Base-by-base conservation (phyloP, 78 protist genomes). In the Dictyostelium brefeldianum region DNA sequence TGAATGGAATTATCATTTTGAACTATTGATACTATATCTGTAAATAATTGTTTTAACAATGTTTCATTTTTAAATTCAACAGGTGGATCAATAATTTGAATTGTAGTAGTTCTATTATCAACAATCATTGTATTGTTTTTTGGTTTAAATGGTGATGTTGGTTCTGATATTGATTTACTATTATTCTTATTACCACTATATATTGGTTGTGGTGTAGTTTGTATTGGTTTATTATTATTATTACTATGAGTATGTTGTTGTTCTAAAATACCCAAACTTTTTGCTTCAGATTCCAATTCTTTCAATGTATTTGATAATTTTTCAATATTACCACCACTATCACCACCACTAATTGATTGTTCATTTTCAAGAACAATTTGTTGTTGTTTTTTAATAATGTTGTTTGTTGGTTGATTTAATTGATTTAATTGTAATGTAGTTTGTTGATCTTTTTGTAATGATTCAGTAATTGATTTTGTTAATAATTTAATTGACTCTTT, bases 21-120 rank as follows among this genome's bases (percentile, higher is more conserved):
- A 6, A 9, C 12, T 20, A 87, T 56, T 8, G 50, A 17, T n/a
- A 20, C 53, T 7, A 87, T 77, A 51, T 87, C 84, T 5, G 93
- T 14, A 36, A 87, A 87, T 18, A 87, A 71, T 43, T 36, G 43
- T 29, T 64, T 54, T 14, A 87, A 22, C 10, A 87, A 47, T 64
- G 51, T 18, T 51, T 87, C 93, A 29, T 87, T 87, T 65, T 64
- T 87, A 36, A 87, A 87, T 74, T 87, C 80, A 29, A 31, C 10
- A 1, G 93, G 93, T 75, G 93, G 93, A 27, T 87, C 93, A 9
- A 62, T 11, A 18, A 87, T 87, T 47, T 59, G 20, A 31, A 87
- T 64, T 5, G 93, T 87, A 47, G 93, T 87, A 6, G 85, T 25
- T 62, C 84, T 25, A 50, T 87, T 74, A 64, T 87, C 93, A 48